Evolutionary conservation across 129 eudicot genomes (phyloP).

Genomic region (Centella asiatica): DNA sequence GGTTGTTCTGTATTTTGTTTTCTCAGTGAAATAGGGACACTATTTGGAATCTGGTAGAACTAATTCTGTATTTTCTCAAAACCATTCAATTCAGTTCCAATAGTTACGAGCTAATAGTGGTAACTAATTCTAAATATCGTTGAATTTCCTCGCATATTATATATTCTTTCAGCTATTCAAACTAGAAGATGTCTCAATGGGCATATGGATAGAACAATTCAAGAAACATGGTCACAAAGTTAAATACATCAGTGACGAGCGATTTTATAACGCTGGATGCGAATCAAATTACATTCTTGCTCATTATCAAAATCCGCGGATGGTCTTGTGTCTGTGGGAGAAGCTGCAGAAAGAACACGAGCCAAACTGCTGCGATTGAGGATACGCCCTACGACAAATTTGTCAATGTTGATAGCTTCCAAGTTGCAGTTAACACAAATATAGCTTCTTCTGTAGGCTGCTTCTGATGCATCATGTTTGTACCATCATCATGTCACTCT

Average conservation of each 20-base stretch:
- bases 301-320: constrained; percentile 90
- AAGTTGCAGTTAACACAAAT: neutral
- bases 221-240: constrained; percentile 45
- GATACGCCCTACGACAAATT: neutral
- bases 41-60: no score
- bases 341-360: constrained; percentile 72
- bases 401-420: neutral
- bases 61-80: no score
- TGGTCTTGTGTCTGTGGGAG: constrained; percentile 89
- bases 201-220: constrained; percentile 72
- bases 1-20: no score
- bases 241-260: constrained; percentile 51
- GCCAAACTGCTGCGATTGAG: constrained; percentile 73
- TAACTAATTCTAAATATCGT: neutral
- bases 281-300: constrained; percentile 84
- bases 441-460: neutral
- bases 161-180: constrained; percentile 55
- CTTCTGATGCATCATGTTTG: neutral
- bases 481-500: neutral
- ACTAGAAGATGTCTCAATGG: constrained; percentile 94
- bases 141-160: neutral
- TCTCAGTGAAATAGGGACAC: no score
- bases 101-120: neutral
- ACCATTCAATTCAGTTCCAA: neutral
- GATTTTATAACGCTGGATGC: constrained; percentile 74